phyloP scores from a whole-genome alignment of 371 early-diverging fungal genomes.

The Actinomortierella wolfii region DNA sequence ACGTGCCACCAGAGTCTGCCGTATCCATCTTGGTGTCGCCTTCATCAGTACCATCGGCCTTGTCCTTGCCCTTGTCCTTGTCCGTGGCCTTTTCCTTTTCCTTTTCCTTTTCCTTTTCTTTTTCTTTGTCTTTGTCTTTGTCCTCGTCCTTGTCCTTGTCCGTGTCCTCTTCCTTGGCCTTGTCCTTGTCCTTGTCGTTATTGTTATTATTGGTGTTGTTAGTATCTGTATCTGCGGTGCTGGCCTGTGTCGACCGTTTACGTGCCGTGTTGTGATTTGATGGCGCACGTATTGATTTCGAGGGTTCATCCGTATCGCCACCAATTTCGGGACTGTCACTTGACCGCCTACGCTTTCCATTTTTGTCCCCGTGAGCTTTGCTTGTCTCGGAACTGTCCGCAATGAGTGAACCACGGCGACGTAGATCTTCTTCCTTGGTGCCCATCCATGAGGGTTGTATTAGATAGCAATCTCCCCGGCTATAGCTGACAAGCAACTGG shows the following conservation, averaged over 20 bases:
- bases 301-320: background rate
- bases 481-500: slow-evolving; percentile 40
- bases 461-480: slow-evolving; percentile 31
- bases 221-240: no score
- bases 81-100: background rate
- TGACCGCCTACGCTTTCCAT: slow-evolving; percentile 24
- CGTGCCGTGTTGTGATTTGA: no score
- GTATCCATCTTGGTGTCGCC: background rate
- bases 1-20: no score
- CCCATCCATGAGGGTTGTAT: slow-evolving; percentile 25
- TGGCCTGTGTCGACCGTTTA: no score
- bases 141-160: no score
- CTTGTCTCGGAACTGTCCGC: background rate
- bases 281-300: background rate
- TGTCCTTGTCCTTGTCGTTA: no score
- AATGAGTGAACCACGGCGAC: background rate
- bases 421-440: slow-evolving; percentile 5
- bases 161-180: background rate
- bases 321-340: slow-evolving; percentile 6
- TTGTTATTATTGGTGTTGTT: no score
- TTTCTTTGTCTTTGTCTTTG: no score
- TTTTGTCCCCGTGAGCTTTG: background rate
- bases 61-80: background rate
- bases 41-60: background rate
- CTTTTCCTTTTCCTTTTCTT: no score